Evolutionary conservation across 768 basidiomycete genomes (phyloP), one percentile per base, ranked within the genome.

Genomic region (Russula sp.): DNA sequence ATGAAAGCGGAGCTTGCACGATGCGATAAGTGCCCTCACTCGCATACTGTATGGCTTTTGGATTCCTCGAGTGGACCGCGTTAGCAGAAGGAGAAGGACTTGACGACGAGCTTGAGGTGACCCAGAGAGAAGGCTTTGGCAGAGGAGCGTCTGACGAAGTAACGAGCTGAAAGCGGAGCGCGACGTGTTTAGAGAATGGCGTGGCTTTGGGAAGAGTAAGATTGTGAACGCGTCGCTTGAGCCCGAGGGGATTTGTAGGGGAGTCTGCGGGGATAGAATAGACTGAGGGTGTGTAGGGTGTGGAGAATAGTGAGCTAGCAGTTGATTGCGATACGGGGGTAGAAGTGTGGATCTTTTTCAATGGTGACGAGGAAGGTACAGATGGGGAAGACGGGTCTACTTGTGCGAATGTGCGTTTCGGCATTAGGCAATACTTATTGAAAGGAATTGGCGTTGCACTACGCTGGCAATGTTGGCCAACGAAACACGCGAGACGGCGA

Each of bases 181-280:
- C 77, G 26, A 87, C 76, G 67, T 90, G 87, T 62, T 83, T 81
- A 16, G 79, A 79, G 71, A 84, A 87, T 0, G 81, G 79, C 0
- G 82, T 80, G 0, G 79, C 72, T 16, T 71, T 73, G 0, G 80
- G 80, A 1, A 80, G 75, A 3, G 74, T 73, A 24, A 73, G 71
- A 1, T 73, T 71, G 14, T 66, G 46, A 4, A 72, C 60, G 16
- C 77, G 76, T 20, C 80, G 78, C 53, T 82, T 83, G 51, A 85
- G 76, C 18, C 86, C 85, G 64, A 89, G 85, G 0, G 88, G 88
- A 68, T 89, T 89, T 4, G 84, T 81, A 0, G 88, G 88, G 0
- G 87, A 88, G 75, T 90, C 88, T 7, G 78, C 81, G 5, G 87
- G 84, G 1, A 71, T 74, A 69, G 57, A 76, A 73, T 59, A 67